A percentile compares a stretch with the other conserved stretches of the same genome.
Evolutionary conservation across 2,329 filamentous ascomycete genomes (phyloP).

Genomic region (Drechslerella coelobrocha): DNA sequence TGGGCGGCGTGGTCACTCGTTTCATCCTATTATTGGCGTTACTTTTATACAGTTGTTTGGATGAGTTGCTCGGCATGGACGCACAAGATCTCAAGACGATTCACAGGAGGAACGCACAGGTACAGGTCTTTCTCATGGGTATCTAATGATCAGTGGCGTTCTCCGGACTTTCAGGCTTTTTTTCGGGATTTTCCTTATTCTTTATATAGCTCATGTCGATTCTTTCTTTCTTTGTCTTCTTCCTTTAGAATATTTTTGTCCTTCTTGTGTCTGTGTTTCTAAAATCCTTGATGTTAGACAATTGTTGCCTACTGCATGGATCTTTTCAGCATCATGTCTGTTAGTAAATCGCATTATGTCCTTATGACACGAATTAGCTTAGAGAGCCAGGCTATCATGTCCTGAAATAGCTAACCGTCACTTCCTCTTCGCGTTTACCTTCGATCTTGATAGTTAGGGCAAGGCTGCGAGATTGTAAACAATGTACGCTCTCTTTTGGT

Average conservation of each 20-base stretch:
- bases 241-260: neutral
- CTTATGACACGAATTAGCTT: neutral
- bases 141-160: neutral
- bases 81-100: neutral
- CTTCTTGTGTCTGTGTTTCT: neutral
- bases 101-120: neutral
- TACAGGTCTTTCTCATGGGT: neutral
- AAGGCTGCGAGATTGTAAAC: neutral
- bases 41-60: neutral
- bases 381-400: neutral
- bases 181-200: neutral
- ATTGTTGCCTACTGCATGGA: neutral
- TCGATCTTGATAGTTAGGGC: neutral
- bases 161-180: neutral
- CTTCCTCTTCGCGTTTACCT: too few relatives aligned
- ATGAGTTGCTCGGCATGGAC: neutral
- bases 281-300: neutral
- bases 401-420: too few relatives aligned
- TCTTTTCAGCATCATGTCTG: neutral
- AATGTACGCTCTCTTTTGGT: neutral
- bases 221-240: neutral
- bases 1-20: constrained; percentile 36
- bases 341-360: neutral
- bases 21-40: constrained; percentile 16
- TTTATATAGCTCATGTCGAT: neutral